These are phyloP conservation scores for Pythium periplocum DNA, from an alignment of 352 stramenopile species.

Conservation along the genomic window DNA sequence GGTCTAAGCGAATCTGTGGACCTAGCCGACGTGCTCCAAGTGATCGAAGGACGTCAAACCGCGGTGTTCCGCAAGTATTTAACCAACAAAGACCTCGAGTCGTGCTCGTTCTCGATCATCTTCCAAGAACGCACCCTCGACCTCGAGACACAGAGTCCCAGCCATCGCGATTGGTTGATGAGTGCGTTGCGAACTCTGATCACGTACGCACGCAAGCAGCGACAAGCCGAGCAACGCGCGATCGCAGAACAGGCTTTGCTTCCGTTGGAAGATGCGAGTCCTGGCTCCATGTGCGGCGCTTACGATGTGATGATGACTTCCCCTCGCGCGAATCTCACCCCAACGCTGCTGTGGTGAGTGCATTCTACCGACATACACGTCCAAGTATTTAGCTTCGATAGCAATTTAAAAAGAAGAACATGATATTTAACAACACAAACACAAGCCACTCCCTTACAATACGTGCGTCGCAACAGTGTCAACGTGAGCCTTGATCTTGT, in stretches of 20 bases:
- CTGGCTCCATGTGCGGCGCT: neutral
- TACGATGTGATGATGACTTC: neutral
- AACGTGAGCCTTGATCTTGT: conserved; percentile 49
- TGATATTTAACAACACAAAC: too few relatives aligned
- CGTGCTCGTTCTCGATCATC: conserved; percentile 68
- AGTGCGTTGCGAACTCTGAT: conserved; percentile 73
- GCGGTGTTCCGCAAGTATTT: conserved; percentile 77
- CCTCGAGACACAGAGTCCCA: conserved; percentile 67
- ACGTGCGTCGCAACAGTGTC: too few relatives aligned
- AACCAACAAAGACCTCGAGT: conserved; percentile 30
- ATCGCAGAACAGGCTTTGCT: conserved; percentile 46
- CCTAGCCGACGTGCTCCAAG: conserved; percentile 60
- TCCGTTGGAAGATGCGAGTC: conserved; percentile 10
- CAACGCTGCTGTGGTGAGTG: conserved; percentile 11
- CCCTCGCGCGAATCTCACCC: conserved; percentile 1
- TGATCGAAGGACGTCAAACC: conserved; percentile 63
- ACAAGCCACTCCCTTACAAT: too few relatives aligned
- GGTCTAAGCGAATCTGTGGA: conserved; percentile 65
- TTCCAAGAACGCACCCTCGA: conserved; percentile 75
- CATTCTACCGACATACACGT: too few relatives aligned
- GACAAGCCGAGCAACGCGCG: conserved; percentile 66
- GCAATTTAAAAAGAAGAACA: too few relatives aligned
- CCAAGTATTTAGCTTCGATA: too few relatives aligned
- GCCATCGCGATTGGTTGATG: conserved; percentile 79
- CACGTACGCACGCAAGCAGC: conserved; percentile 64